A percentile compares a stretch with the other conserved stretches of the same genome.
Conservation (phyloP, 2,329 filamentous ascomycete species). For the Microascus cirrosus region DNA sequence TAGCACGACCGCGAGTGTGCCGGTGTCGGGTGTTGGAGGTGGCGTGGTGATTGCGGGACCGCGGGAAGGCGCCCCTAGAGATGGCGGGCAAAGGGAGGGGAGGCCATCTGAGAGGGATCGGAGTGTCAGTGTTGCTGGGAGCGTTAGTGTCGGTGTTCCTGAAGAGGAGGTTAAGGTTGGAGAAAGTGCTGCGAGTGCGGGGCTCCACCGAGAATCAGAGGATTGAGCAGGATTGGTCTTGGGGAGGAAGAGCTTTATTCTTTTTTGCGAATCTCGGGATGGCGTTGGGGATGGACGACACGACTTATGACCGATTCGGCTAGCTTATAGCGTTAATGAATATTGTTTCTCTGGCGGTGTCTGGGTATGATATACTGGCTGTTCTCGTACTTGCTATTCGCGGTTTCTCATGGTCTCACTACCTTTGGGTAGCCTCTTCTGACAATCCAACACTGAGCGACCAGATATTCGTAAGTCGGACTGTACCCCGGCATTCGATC, state of each 20-base stretch:
- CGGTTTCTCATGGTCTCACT: background rate
- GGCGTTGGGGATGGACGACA: background rate
- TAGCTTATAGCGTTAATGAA: background rate
- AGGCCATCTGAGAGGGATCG: conserved; percentile 30
- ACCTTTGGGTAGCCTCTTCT: no score
- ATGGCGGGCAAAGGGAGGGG: conserved; percentile 11
- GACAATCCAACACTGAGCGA: no score
- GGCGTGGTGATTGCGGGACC: conserved; percentile 8
- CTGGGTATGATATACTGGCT: background rate
- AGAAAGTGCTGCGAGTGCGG: conserved; percentile 47
- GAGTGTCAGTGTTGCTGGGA: conserved; percentile 29
- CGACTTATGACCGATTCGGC: background rate
- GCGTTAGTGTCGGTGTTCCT: conserved; percentile 40
- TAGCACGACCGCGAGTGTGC: conserved; percentile 40
- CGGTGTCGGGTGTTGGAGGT: conserved; percentile 22
- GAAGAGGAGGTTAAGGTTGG: conserved; percentile 51
- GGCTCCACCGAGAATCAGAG: conserved; percentile 11
- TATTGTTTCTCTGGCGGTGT: background rate
- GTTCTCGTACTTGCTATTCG: background rate
- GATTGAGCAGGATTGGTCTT: background rate
- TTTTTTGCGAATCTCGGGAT: background rate
- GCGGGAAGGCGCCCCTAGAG: no score
- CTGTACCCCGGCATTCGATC: no score
- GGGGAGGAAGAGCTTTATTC: background rate
- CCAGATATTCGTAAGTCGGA: no score